Base-by-base conservation (phyloP, 768 basidiomycete species). In the Xanthoconium purpureum region DNA sequence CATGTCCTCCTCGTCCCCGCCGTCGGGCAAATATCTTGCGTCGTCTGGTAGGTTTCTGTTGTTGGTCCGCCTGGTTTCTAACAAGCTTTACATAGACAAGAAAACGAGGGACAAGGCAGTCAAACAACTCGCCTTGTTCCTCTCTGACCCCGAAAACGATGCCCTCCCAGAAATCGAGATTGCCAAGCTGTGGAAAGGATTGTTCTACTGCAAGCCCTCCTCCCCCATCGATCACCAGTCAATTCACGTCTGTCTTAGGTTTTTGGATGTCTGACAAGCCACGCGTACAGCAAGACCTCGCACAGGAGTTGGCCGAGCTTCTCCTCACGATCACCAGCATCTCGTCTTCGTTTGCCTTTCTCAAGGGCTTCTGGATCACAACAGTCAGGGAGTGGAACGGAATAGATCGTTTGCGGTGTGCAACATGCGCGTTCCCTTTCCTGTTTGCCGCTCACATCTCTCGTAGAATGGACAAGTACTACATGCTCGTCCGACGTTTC, bases 211-310 rank as follows among this genome's bases (percentile, higher is more conserved):
- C 94, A 59, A 61, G 85, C 72, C 6, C 35, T 28, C 47, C 8
- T 17, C 39, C 14, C 15, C 24, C 18, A 28, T 42, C 6, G 24
- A 29, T 20, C 35, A 3, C 29, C 45, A 33, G 5, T 17, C n/a
- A 8, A 46, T 37, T 60, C 55, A 64, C 8, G 14, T 37, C 30
- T 39, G 0, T 30, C 4, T 6, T 39, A 97, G 95, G 96, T 69
- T 98, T 94, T 74, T 99, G 96, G 95, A 98, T 98, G 94, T 98
- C 95, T 11, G 96, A 99, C 74, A 99, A 98, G 69, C 95, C 95
- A 5, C 80, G 95, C 10, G 90, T 98, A 9, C 96, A 98, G 69
- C 96, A 98, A 69, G 87, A 86, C 14, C 80, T 99, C 15, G 93
- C 96, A 0, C 77, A 80, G 15, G 91, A 94, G 63, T 74, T 99